phyloP scores from a whole-genome alignment of 768 basidiomycete genomes.

The Trametes cinnabarina region DNA sequence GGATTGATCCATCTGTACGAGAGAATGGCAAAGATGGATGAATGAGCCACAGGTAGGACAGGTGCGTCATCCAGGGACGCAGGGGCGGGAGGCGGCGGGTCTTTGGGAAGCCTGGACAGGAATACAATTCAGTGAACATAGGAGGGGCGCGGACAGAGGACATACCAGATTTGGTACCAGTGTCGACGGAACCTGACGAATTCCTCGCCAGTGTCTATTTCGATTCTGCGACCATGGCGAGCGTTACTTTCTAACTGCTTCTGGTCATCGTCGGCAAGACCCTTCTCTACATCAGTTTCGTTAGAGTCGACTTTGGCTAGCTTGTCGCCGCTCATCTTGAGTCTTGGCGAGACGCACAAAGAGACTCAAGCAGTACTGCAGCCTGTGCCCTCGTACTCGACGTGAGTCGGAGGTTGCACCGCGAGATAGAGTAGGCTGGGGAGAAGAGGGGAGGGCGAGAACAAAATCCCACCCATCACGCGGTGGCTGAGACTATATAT shows the following conservation, averaged over 20 bases:
- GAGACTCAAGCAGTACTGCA: too few species aligned
- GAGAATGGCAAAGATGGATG: constrained; percentile 56
- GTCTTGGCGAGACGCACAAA: background rate
- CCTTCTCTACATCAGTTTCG: constrained; percentile 15
- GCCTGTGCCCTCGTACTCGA: too few species aligned
- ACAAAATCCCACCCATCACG: background rate
- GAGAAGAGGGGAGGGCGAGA: background rate
- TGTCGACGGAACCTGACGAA: constrained; percentile 40
- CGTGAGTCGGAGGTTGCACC: background rate
- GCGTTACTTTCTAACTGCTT: background rate
- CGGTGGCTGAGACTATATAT: background rate
- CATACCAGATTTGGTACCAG: constrained; percentile 59
- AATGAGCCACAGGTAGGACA: constrained; percentile 57
- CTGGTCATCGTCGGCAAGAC: background rate
- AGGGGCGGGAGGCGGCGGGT: constrained; percentile 57
- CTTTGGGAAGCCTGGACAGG: constrained; percentile 50
- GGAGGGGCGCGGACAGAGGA: background rate
- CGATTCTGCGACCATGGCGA: constrained; percentile 14
- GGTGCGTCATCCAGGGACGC: constrained; percentile 54
- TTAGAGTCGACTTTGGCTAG: constrained; percentile 7
- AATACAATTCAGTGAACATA: background rate
- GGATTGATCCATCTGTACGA: constrained; percentile 68
- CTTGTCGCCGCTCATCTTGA: constrained; percentile 8
- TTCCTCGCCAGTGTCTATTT: constrained; percentile 30
- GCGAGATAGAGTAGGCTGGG: background rate